phyloP scores from a whole-genome alignment of 2,329 filamentous ascomycete species.

The Trichoderma arundinaceum region DNA sequence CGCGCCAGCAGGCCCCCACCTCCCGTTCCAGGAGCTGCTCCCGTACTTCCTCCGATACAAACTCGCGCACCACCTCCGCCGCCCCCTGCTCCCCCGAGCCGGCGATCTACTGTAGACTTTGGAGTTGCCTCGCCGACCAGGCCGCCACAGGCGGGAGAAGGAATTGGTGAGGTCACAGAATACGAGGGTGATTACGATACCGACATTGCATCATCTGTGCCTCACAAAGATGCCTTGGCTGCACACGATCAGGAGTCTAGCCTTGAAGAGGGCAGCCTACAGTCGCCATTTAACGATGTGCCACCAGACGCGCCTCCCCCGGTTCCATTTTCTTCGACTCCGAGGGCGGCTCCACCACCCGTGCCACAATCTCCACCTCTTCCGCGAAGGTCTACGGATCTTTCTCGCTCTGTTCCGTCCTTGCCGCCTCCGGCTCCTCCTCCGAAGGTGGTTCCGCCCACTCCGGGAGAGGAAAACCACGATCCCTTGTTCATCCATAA shows the following conservation, averaged over 20 bases:
- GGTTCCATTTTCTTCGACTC: conserved; percentile 58
- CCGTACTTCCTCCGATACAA: conserved; percentile 55
- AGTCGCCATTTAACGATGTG: conserved; percentile 60
- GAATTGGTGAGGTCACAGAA: conserved; percentile 80
- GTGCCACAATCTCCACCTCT: conserved; percentile 63
- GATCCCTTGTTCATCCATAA: conserved; percentile 51
- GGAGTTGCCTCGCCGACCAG: conserved; percentile 51
- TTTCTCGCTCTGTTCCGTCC: conserved; percentile 72
- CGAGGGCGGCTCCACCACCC: conserved; percentile 67
- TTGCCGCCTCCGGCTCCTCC: conserved; percentile 54
- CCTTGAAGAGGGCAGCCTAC: conserved; percentile 70
- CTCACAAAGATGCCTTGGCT: conserved; percentile 91
- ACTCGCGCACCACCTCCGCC: conserved; percentile 71
- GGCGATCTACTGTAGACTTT: conserved; percentile 65
- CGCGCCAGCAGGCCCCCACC: conserved; percentile 63
- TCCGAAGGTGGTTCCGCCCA: conserved; percentile 37
- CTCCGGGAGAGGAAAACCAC: conserved; percentile 67
- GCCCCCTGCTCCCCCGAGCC: conserved; percentile 61
- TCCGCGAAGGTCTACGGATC: conserved; percentile 69
- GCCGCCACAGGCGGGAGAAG: conserved; percentile 58
- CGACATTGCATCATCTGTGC: conserved; percentile 91
- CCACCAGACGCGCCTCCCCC: conserved; percentile 60
- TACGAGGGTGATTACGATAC: conserved; percentile 99
- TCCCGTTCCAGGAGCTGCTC: conserved; percentile 64
- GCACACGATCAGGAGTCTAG: conserved; percentile 79